Base-by-base conservation (phyloP, 2,329 filamentous ascomycete genomes). In the Colletotrichum tabaci region DNA sequence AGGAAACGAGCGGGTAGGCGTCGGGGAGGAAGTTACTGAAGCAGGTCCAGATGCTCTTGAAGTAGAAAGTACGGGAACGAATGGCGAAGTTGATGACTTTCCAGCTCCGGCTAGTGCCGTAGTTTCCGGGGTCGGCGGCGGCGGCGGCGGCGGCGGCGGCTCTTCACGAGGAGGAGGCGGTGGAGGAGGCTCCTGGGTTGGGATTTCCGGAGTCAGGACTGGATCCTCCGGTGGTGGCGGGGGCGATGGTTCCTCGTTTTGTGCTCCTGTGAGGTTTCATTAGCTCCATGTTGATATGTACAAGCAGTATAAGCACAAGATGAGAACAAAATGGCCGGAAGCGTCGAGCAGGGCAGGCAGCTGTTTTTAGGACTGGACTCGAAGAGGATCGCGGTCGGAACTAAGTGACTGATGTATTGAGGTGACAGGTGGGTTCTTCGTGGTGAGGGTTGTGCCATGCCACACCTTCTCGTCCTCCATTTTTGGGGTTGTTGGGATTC, bases 401-500 rank as follows among this genome's bases (percentile, higher is more conserved):
- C 35, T 12, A 60, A 44, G 21, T 30, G 57, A 30, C 44, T 52
- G 23, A 18, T 23, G 50, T 18, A 10, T 38, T n/a, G 30, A 66
- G 38, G 52, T 30, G 35, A 26, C 44, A 46, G 23, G 18, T 65
- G 52, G n/a, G 23, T 50, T n/a, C 44, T 53, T 44, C 23, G 63
- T 46, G 42, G 9, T 50, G 5, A 61, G 64, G 35, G 56, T 42
- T 60, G 9, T 49, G 58, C 61, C 60, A 61, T 42, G 40, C 35
- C 60, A 55, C 69, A 61, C 63, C 56, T 71, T 62, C 64, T 56
- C 42, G 55, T 53, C 52, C 53, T 30, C 49, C 53, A 16, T 58
- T 44, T 12, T 44, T 26, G 12, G 35, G 30, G 58, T 49, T 30
- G 13, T 55, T 44, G 10, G n/a, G 65, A 60, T 42, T 47, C 50